Evolutionary conservation across 2,329 filamentous ascomycete genomes (phyloP), one percentile per base, ranked within the genome.

Genomic region (Bipolaris bicolor): DNA sequence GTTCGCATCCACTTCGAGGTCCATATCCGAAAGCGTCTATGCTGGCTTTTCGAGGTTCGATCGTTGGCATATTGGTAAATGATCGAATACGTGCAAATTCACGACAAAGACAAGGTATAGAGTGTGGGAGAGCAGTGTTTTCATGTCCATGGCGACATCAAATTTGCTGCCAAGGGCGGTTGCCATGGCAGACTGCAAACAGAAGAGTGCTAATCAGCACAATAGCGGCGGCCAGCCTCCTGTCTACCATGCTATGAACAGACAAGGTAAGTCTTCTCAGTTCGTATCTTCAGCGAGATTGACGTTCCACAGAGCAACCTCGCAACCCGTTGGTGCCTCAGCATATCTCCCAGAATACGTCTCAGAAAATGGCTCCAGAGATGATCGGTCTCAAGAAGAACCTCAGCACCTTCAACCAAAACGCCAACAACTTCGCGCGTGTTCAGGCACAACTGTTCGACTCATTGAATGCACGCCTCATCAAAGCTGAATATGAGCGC

Each of bases 391-490:
- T 26, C 6, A n/a, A 7, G 13, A 26, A 3, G 20, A 24, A n/a
- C 13, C 15, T 43, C 5, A 7, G 11, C 11, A 41, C 3, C 39
- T 41, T 41, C 18, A 13, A 7, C 2, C 18, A 33, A 16, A 50
- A 60, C 24, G 33, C 58, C 7, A 34, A 48, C 5, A 40, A 10
- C 11, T 48, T 57, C 37, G 55, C 40, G 11, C 13, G n/a, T 4
- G 29, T 16, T 6, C 40, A 52, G 1, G 4, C 45, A 1, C 11
- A 36, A 3, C 16, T 44, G 11, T 1, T 52, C 4, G 39, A 48
- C 2, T 15, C 36, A 1, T 24, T 98, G 60, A 92, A 97, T 80
- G 97, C 97, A 84, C 93, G 94, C 60, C 95, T 98, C 89, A 84
- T 97, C 64, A 97, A 97, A 76, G 86, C 96, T 52, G 90, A 90